Percentiles rank a stretch among this genome's conserved stretches.
phyloP scores from a whole-genome alignment of 805 yeast species.

The Yarrowia deformans region DNA sequence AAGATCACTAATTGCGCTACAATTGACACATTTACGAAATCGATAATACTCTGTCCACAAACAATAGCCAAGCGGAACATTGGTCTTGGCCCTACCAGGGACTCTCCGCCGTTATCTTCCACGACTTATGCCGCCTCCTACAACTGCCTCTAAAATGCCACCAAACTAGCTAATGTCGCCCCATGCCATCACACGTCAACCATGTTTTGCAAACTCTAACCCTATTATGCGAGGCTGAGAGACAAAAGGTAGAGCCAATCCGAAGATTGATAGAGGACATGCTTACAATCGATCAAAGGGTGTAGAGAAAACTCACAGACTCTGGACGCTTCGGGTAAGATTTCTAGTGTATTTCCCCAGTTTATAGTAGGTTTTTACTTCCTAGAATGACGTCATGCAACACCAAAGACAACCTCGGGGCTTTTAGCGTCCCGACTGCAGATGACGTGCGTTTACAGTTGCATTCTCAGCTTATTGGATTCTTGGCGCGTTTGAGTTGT shows the following conservation, averaged over 20 bases:
- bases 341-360: neutral
- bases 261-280: neutral
- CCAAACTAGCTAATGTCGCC: neutral
- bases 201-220: neutral
- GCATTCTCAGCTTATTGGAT: constrained; percentile 33
- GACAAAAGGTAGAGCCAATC: constrained; percentile 16
- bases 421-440: constrained; percentile 19
- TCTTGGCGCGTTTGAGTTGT: constrained; percentile 29
- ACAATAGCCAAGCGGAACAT: neutral
- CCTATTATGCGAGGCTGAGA: constrained; percentile 20
- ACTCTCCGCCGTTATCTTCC: neutral
- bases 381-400: constrained; percentile 13
- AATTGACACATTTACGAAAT: too few relatives aligned
- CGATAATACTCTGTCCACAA: too few relatives aligned
- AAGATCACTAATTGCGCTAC: too few relatives aligned
- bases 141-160: neutral
- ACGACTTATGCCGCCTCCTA: neutral
- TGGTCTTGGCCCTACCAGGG: too few relatives aligned
- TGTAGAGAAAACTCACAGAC: too few relatives aligned
- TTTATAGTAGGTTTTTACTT: neutral
- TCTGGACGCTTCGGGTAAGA: too few relatives aligned
- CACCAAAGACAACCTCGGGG: constrained; percentile 8
- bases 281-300: neutral
- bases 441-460: constrained; percentile 32
- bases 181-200: constrained; percentile 33